Base-by-base conservation (phyloP, 768 basidiomycete species). In the Rhizopogon vinicolor region DNA sequence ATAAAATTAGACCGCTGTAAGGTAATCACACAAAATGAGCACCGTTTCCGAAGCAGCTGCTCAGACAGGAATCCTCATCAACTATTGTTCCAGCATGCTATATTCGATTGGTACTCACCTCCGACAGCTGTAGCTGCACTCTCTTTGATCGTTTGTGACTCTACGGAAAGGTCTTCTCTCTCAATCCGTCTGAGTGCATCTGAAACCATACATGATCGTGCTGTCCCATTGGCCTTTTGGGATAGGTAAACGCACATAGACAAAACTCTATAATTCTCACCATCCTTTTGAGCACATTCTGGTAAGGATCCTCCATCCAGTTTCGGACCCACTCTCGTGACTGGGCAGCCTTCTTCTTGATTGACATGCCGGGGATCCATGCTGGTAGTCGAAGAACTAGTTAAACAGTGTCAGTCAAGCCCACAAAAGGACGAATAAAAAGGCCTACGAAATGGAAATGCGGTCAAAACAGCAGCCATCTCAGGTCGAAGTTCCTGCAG, bases 331-430 rank as follows among this genome's bases (percentile, higher is more conserved):
- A 69, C 39, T 59, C 53, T 33, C 49, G 62, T 43, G 59, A 61
- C 25, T 60, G 51, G 7, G 33, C 46, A 14, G 64, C 68, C 48
- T 62, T 62, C 41, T 29, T 58, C n/a, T 67, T 63, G 54, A 74
- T 65, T 5, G 53, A 48, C 50, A 65, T 61, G 42, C 72, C 70
- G 29, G 70, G 65, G 22, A 70, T 25, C 62, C 69, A 71, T 22
- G 55, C 53, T 18, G 65, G 62, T 14, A 69, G 55, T 10, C 59
- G 57, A 9, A 65, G 59, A 22, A 72, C 64, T 60, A 40, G 57
- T 14, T 60, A 60, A 18, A 16, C 1, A 58, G 25, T 14, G 19
- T 58, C 5, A 49, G 35, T 49, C 35, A 3, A 49, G 35, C 18
- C 22, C 31, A 31, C 10, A 53, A 42, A 42, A 41, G 33, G 63